A percentile compares a stretch with the other conserved stretches of the same genome.
Conservation (phyloP, 441 rosid species). For the Adansonia rubrostipa region DNA sequence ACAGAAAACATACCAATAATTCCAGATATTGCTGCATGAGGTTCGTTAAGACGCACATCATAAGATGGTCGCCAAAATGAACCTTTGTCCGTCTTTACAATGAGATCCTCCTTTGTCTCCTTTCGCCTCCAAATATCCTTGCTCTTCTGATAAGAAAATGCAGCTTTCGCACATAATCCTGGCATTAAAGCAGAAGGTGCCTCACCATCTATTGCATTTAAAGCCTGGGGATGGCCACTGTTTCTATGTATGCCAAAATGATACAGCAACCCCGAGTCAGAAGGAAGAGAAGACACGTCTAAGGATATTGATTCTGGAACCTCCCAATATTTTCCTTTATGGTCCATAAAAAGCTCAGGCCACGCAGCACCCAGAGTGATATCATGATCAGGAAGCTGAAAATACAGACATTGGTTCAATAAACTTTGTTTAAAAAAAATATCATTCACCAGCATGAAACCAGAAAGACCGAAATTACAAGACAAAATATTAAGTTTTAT, state of each 20-base stretch:
- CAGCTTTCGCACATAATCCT: constrained; percentile 82
- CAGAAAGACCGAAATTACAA: not conserved
- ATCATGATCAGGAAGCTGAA: constrained; percentile 77
- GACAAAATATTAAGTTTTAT: not conserved
- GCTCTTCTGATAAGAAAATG: constrained; percentile 71
- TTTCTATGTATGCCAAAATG: constrained; percentile 71
- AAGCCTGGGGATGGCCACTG: constrained; percentile 59
- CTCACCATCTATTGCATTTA: constrained; percentile 42
- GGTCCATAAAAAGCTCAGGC: constrained; percentile 81
- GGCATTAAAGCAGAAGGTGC: constrained; percentile 70
- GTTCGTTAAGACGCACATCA: constrained; percentile 69
- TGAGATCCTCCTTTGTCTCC: constrained; percentile 40
- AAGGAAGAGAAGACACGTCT: constrained; percentile 60
- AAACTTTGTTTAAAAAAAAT: not conserved
- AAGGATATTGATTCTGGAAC: constrained; percentile 81
- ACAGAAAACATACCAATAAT: constrained; percentile 54
- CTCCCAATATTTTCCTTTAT: constrained; percentile 79
- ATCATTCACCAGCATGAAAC: not conserved
- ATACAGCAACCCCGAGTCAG: constrained; percentile 65
- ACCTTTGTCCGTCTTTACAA: constrained; percentile 47
- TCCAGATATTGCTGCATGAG: constrained; percentile 76
- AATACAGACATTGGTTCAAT: not conserved
- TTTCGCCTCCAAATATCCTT: constrained; percentile 72
- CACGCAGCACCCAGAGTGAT: constrained; percentile 82
- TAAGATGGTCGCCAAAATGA: constrained; percentile 48